Conservation (phyloP, 176 grass and related monocot species). For the Ananas comosus region DNA sequence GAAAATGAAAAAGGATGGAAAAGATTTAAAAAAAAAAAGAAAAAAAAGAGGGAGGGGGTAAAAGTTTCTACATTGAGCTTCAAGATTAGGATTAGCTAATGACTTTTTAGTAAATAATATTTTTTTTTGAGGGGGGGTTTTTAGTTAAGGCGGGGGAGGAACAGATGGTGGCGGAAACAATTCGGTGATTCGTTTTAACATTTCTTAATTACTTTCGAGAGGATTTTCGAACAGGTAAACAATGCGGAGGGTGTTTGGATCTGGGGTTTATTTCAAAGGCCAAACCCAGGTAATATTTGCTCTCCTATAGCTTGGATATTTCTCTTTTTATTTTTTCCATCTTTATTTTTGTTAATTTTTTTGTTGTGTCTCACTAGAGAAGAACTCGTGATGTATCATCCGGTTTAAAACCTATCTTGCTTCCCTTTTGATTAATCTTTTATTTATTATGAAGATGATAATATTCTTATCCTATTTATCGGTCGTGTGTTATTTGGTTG, state of each 20-base stretch:
- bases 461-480: too few relatives aligned
- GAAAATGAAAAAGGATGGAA: not conserved
- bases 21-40: not conserved
- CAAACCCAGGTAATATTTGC: not conserved
- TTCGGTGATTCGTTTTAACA: not conserved
- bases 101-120: slow-evolving; percentile 59
- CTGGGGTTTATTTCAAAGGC: slow-evolving; percentile 4
- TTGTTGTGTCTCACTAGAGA: not conserved
- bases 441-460: too few relatives aligned
- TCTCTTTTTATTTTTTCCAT: not conserved
- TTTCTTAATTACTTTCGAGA: not conserved
- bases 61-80: not conserved
- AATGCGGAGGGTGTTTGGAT: not conserved
- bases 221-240: not conserved
- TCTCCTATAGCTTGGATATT: not conserved
- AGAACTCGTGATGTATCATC: not conserved
- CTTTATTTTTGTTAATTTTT: not conserved
- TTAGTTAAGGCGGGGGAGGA: slow-evolving; percentile 32
- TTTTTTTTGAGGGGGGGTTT: slow-evolving; percentile 26
- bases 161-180: not conserved
- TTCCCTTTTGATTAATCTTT: too few relatives aligned
- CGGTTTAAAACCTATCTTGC: too few relatives aligned
- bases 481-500: too few relatives aligned
- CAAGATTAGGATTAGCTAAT: slow-evolving; percentile 27
- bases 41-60: not conserved